phyloP scores from a whole-genome alignment of 306 rosid species.

The Sphenostylis stenocarpa region DNA sequence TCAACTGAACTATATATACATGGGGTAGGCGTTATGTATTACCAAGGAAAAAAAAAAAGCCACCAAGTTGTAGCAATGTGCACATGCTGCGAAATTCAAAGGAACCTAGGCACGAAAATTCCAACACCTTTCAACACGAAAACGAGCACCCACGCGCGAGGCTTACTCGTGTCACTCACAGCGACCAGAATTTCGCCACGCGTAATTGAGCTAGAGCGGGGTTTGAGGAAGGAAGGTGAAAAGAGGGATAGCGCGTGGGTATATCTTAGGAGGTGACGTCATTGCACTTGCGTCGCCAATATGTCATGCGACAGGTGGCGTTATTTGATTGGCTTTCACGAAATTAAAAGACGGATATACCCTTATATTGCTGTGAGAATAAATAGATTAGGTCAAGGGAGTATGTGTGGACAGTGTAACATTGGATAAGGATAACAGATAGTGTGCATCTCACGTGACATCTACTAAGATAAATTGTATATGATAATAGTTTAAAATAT shows the following conservation, averaged over 20 bases:
- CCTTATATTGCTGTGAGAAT: neutral
- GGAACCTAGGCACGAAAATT: constrained; percentile 44
- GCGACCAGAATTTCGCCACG: neutral
- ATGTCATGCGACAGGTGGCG: constrained; percentile 2
- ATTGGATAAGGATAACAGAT: neutral
- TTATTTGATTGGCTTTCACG: fast-evolving
- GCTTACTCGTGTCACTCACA: fast-evolving
- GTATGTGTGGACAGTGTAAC: neutral
- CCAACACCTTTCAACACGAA: neutral
- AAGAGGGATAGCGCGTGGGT: neutral
- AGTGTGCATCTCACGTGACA: neutral
- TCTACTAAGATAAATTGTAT: neutral
- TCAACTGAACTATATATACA: constrained; percentile 9
- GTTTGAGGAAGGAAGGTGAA: neutral
- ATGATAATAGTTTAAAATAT: too few species aligned
- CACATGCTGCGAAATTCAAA: constrained; percentile 30
- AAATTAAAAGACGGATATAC: neutral
- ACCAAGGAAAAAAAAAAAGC: neutral
- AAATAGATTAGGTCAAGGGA: neutral
- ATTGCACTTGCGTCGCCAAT: fast-evolving
- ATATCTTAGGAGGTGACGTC: neutral
- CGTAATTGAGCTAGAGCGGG: fast-evolving
- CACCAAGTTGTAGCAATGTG: neutral
- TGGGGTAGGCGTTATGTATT: neutral
- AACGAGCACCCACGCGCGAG: fast-evolving